phyloP scores from a whole-genome alignment of 805 yeast genomes.

The Maudiozyma turicensis region DNA sequence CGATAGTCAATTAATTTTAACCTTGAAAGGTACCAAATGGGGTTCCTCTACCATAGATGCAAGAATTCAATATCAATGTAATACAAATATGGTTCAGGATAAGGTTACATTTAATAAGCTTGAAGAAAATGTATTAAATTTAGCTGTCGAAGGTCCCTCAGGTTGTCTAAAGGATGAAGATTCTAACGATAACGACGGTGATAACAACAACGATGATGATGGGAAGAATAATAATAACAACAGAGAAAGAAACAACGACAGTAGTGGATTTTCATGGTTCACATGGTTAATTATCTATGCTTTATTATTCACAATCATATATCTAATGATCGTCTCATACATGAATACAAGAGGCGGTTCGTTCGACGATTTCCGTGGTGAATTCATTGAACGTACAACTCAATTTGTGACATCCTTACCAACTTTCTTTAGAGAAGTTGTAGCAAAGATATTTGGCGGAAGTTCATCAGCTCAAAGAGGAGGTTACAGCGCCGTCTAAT shows the following conservation, averaged over 20 bases:
- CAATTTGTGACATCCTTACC: conserved; percentile 54
- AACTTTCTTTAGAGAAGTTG: conserved; percentile 55
- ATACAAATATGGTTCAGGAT: conserved; percentile 29
- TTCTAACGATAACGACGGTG: conserved; percentile 14
- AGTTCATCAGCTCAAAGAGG: conserved; percentile 48
- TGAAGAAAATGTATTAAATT: conserved; percentile 15
- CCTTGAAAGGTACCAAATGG: conserved; percentile 54
- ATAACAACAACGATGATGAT: conserved; percentile 18
- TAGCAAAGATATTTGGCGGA: conserved; percentile 52
- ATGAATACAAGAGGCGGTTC: conserved; percentile 60
- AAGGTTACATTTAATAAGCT: conserved; percentile 10
- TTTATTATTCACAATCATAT: conserved; percentile 63
- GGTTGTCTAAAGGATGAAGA: conserved; percentile 33
- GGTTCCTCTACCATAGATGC: conserved; percentile 49
- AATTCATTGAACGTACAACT: conserved; percentile 57
- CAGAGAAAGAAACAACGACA: conserved; percentile 18
- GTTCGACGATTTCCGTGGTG: conserved; percentile 61
- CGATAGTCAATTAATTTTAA: conserved; percentile 30
- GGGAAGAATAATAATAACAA: conserved; percentile 20
- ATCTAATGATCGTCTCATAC: conserved; percentile 61
- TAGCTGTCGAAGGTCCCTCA: conserved; percentile 33
- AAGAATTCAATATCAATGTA: conserved; percentile 39
- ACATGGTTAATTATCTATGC: conserved; percentile 72
- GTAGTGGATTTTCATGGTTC: conserved; percentile 33
- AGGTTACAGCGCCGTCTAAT: conserved; percentile 85